Conservation (phyloP, 1,139 yeast species). For the Saccharomycopsis hybrid region DNA sequence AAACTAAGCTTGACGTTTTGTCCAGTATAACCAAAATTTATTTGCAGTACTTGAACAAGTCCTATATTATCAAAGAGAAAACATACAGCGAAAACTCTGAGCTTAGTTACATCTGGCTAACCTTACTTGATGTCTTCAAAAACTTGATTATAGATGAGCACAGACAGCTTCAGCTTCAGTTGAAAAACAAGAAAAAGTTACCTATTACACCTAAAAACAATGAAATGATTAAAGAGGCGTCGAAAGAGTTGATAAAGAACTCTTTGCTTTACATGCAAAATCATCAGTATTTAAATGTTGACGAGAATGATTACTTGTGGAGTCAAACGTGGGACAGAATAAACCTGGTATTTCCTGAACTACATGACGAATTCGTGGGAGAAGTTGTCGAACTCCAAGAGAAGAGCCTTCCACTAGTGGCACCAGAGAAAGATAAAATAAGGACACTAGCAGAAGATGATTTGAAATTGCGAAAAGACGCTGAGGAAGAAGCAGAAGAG, state of each 20-base stretch:
- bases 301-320: conserved; percentile 12
- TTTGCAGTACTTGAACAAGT: conserved; percentile 45
- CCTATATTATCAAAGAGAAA: conserved; percentile 27
- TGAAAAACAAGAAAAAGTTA: conserved; percentile 8
- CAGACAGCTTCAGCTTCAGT: conserved; percentile 10
- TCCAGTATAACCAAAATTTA: conserved; percentile 66
- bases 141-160: conserved; percentile 16
- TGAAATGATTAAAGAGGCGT: conserved; percentile 13
- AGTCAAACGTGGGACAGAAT: conserved; percentile 38
- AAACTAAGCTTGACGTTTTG: conserved; percentile 62
- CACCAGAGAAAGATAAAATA: no score
- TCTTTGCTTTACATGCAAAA: conserved; percentile 19
- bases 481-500: no score
- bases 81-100: conserved; percentile 21
- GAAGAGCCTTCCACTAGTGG: background rate
- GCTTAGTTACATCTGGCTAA: conserved; percentile 30
- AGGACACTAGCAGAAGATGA: no score
- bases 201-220: background rate
- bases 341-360: conserved; percentile 39
- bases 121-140: conserved; percentile 16
- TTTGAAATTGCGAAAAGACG: no score
- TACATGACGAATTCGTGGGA: conserved; percentile 30
- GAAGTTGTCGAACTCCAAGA: conserved; percentile 15
- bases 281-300: conserved; percentile 12
- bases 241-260: conserved; percentile 18